Conservation (phyloP, 106 monocot genomes). For the Dendrobium huoshanense region DNA sequence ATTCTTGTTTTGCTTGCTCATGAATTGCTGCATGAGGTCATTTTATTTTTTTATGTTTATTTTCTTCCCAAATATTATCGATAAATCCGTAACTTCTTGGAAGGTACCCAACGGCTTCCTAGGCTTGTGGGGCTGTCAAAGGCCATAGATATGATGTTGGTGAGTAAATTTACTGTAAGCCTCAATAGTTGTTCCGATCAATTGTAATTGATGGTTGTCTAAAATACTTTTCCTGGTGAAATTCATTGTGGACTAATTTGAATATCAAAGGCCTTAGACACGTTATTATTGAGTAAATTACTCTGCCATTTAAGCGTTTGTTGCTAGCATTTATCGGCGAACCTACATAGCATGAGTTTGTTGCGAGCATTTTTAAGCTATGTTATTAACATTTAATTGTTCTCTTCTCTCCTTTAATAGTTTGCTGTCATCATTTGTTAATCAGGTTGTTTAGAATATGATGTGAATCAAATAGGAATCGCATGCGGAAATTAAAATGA, state of each 20-base stretch:
- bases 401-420: no score
- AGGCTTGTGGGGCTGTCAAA: conserved; percentile 86
- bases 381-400: no score
- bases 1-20: conserved; percentile 3
- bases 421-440: no score
- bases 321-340: no score
- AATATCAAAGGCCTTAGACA: background rate
- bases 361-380: no score
- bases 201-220: conserved; percentile 1
- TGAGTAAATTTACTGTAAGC: conserved; percentile 21
- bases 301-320: no score
- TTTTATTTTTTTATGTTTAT: background rate
- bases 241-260: background rate
- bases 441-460: no score
- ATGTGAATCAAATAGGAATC: no score
- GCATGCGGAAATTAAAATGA: no score
- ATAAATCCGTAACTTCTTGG: conserved; percentile 1
- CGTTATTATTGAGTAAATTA: no score
- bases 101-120: conserved; percentile 97
- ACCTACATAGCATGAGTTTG: no score
- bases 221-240: background rate
- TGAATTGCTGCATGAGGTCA: background rate
- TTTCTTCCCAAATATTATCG: conserved; percentile 8
- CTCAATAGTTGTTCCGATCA: background rate
- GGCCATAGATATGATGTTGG: conserved; percentile 92